Evolutionary conservation across 129 eudicot genomes (phyloP).

Genomic region (Lactuca sativa): DNA sequence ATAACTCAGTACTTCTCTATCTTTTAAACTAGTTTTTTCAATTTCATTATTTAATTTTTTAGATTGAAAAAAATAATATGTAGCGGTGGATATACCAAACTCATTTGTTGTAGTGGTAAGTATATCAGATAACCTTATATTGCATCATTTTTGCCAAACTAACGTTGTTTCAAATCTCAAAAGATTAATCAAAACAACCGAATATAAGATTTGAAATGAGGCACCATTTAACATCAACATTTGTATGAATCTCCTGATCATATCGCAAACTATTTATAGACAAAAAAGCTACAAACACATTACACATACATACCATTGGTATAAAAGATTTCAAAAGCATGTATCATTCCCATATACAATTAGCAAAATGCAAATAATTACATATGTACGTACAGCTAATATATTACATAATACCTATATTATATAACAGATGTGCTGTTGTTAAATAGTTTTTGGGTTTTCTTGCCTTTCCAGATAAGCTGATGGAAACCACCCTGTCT

Average conservation of each 20-base stretch:
- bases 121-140: no score
- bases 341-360: conserved; percentile 27
- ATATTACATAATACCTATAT: not conserved
- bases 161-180: no score
- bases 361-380: not conserved
- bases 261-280: not conserved
- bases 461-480: conserved; percentile 72
- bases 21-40: no score
- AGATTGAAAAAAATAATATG: no score
- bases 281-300: not conserved
- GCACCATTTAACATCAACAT: no score
- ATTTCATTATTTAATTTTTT: no score
- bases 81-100: no score
- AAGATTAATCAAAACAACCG: no score
- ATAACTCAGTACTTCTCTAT: no score
- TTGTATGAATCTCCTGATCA: not conserved
- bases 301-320: not conserved
- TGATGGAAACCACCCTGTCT: conserved; percentile 93
- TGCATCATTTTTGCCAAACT: no score
- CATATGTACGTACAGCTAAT: conserved; percentile 7
- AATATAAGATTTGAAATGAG: no score
- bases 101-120: no score
- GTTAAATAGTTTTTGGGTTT: conserved; percentile 2
- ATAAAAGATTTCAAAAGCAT: not conserved
- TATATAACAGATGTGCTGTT: not conserved